These are phyloP conservation scores for Fusarium anguioides DNA, from an alignment of 2,329 filamentous ascomycete genomes.

Conservation along the genomic window DNA sequence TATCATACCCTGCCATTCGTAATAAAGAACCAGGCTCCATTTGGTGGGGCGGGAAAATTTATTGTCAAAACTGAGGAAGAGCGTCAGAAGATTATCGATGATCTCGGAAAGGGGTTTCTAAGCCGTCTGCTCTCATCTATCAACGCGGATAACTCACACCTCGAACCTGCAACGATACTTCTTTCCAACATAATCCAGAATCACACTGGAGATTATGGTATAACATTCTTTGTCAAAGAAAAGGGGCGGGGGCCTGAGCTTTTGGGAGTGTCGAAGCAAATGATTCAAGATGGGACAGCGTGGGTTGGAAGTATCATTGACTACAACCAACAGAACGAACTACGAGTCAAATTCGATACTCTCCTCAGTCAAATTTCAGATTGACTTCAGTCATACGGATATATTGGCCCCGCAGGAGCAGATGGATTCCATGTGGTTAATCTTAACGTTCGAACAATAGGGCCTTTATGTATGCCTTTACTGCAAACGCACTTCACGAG, in stretches of 20 bases:
- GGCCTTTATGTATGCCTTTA: slow-evolving; percentile 47
- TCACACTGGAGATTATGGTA: slow-evolving; percentile 48
- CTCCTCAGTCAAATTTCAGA: slow-evolving; percentile 39
- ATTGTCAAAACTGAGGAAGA: slow-evolving; percentile 45
- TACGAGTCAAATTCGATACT: slow-evolving; percentile 43
- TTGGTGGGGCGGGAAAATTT: slow-evolving; percentile 52
- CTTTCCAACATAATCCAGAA: slow-evolving; percentile 49
- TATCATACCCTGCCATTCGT: slow-evolving; percentile 49
- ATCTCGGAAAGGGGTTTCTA: slow-evolving; percentile 44
- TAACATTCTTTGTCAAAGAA: slow-evolving; percentile 51
- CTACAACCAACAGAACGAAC: slow-evolving; percentile 46
- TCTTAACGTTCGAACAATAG: slow-evolving; percentile 51
- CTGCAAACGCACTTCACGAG: slow-evolving; percentile 46
- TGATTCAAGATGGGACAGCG: slow-evolving; percentile 47
- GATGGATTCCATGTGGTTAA: slow-evolving; percentile 47
- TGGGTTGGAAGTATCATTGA: slow-evolving; percentile 52
- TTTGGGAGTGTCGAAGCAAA: slow-evolving; percentile 51
- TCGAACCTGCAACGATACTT: slow-evolving; percentile 48
- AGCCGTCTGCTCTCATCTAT: slow-evolving; percentile 47
- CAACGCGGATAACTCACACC: slow-evolving; percentile 46
- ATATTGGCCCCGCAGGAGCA: slow-evolving; percentile 50
- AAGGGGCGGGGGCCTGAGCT: slow-evolving; percentile 42
- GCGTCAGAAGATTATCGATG: slow-evolving; percentile 40
- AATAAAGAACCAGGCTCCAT: slow-evolving; percentile 53
- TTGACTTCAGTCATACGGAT: slow-evolving; percentile 46